Evolutionary conservation across 1,284 basidiomycete species (phyloP), one percentile per base, ranked within the genome.

Genomic region (Cryptococcus sp.): DNA sequence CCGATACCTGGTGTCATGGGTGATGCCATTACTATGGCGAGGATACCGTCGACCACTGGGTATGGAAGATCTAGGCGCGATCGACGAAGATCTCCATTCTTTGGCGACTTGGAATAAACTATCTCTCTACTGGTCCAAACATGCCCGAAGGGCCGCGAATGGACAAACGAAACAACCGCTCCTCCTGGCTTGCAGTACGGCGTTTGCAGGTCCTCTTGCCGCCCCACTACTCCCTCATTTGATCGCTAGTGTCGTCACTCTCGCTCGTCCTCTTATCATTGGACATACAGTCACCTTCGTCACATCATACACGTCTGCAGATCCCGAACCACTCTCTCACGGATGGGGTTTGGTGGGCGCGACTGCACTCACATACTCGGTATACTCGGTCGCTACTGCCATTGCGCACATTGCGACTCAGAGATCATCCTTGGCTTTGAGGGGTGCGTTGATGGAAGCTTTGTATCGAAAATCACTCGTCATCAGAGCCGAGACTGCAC

Each of bases 321-420:
- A 24, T 4, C 56, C 59, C 2, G 22, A 53, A 5, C 24, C 40
- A 4, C 32, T 56, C 7, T 50, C 49, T 4, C 37, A 57, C n/a
- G 59, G 56, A 7, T 61, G 59, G 59, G 59, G 51, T 16, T 49
- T 61, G 10, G 56, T 61, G 13, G 59, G 53, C 4, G 59, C 53
- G 2, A 48, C 56, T 4, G 32, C 49, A 2, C 43, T 61, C 14
- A 50, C 50, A 18, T 61, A 57, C 32, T 11, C 28, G 21, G 49
- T 56, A 3, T 61, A 47, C 46, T 39, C 56, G 24, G 9, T 61
- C 11, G 24, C 53, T 16, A 28, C 18, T 7, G 59, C 52, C 7
- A 7, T 61, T 14, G 53, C 51, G 1, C 46, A 54, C 13, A 39
- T 61, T 36, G 59, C 59, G 7, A 44, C 41, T 3, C 59, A 61